Evolutionary conservation across 2,329 filamentous ascomycete species (phyloP), one percentile per base, ranked within the genome.

Genomic region (Fusarium nematophilum): DNA sequence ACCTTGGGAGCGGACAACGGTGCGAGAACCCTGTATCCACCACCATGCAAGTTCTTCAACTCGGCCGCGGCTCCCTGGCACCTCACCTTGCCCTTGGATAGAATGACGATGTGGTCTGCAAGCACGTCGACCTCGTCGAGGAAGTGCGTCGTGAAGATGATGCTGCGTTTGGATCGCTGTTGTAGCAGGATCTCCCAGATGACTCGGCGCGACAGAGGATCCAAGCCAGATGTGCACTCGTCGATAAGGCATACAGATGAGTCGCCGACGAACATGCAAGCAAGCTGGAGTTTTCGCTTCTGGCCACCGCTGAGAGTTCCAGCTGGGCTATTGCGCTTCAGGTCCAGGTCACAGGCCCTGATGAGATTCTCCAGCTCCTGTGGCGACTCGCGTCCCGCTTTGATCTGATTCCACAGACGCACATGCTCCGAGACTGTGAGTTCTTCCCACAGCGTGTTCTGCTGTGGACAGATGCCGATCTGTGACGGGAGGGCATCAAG

Each of bases 101-200:
- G 74, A 29, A 91, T 86, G 3, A 85, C 83, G 53, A 91, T 89
- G 51, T 88, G 82, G 69, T 91, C 88, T 1, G 87, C 85, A 1
- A 90, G 80, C 2, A 90, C 77, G 64, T 90, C 88, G 5, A 86
- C 87, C 71, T 91, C 88, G 62, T 90, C 88, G 15, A 91, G 77
- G 69, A 90, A 90, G 71, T 91, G 88, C 0, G 88, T 90, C 0
- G 88, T 90, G 30, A 90, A 76, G 11, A 91, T 76, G 68, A 90
- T 87, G 2, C 86, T 88, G 31, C 88, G 76, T 48, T 79, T 79
- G 5, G 85, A 83, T 45, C 87, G 81, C 66, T 90, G 86, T 2
- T 83, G 81, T 3, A 90, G 76, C 2, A 91, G 77, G 44, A 91
- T 90, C 56, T 90, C 86, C 87, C 88, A 90, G 40, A 91, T 87